Evolutionary conservation across 2,329 filamentous ascomycete species (phyloP), one percentile per base, ranked within the genome.

Genomic region (Cladosporium sp.): DNA sequence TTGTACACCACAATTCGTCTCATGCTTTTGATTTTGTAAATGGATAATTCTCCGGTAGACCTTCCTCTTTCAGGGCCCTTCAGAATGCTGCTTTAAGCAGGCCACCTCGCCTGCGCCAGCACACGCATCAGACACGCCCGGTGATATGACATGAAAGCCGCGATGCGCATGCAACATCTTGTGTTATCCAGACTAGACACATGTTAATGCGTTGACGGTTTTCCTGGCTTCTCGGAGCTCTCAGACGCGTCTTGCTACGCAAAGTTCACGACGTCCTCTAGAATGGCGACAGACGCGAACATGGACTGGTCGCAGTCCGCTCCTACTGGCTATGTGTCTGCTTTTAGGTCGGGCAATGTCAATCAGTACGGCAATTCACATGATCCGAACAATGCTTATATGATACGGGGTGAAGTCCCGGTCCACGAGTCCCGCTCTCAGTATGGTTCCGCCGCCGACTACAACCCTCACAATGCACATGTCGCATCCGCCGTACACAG

Each of bases 261-360:
- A 25, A 45, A 45, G 19, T 6, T 22, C 17, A 28, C 45, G 17
- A 48, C 35, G 20, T 32, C 36, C 8, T 39, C 25, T 53, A 44
- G 36, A 53, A 44, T 53, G 50, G 35, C 49, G 34, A 53, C 36
- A 28, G 37, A 42, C 50, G 50, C 50, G 50, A 53, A 52, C 22
- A 28, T 53, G 36, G 50, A 53, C 37, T 53, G 50, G 37, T 32
- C 36, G 17, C 37, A 44, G 2, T 32, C 50, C 32, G 15, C n/a
- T 22, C 22, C 50, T 3, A 39, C 15, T 19, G 49, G 35, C 4
- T 52, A 52, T 15, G 24, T 40, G 22, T 25, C 50, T 34, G 50
- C 50, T 10, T 53, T 42, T 24, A 42, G 36, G 19, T 22, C 36
- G 7, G 37, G 50, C 22, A 52, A 52, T 15, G 34, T 19, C 19